These are phyloP conservation scores for Penicillium cataractarum DNA, from an alignment of 495 filamentous ascomycete species.

Conservation along the genomic window DNA sequence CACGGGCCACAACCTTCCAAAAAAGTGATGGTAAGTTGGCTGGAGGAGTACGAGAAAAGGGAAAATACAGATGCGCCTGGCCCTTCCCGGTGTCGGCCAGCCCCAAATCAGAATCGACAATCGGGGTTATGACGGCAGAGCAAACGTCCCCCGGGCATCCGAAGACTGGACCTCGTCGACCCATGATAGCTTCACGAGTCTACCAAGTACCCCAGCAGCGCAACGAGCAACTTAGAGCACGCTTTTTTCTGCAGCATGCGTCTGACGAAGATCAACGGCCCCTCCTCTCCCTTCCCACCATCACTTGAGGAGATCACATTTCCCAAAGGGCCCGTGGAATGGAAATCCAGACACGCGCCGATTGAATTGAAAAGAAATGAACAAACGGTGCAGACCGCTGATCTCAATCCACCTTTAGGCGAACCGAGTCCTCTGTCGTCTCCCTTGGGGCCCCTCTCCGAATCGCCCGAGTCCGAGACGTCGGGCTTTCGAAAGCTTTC, in stretches of 20 bases:
- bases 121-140: not conserved
- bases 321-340: slow-evolving; percentile 7
- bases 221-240: slow-evolving; percentile 2
- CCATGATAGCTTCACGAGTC: slow-evolving; percentile 3
- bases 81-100: not conserved
- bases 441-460: slow-evolving; percentile 46
- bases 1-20: slow-evolving; percentile 9
- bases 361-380: slow-evolving; percentile 13
- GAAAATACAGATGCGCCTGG: not conserved
- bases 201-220: not conserved
- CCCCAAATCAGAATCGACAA: not conserved
- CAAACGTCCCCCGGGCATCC: not conserved
- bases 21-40: slow-evolving; percentile 6
- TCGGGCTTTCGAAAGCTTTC: slow-evolving; percentile 61
- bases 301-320: slow-evolving; percentile 26
- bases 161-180: not conserved
- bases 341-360: slow-evolving; percentile 13
- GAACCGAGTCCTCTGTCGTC: slow-evolving; percentile 54
- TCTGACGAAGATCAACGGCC: slow-evolving; percentile 24
- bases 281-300: slow-evolving; percentile 13
- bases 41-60: not conserved
- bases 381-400: slow-evolving; percentile 20
- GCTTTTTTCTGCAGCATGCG: slow-evolving; percentile 10
- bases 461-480: slow-evolving; percentile 45
- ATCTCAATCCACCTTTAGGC: slow-evolving; percentile 31